Evolutionary conservation across 2,329 filamentous ascomycete genomes (phyloP).

Genomic region (Colletotrichum aenigma): DNA sequence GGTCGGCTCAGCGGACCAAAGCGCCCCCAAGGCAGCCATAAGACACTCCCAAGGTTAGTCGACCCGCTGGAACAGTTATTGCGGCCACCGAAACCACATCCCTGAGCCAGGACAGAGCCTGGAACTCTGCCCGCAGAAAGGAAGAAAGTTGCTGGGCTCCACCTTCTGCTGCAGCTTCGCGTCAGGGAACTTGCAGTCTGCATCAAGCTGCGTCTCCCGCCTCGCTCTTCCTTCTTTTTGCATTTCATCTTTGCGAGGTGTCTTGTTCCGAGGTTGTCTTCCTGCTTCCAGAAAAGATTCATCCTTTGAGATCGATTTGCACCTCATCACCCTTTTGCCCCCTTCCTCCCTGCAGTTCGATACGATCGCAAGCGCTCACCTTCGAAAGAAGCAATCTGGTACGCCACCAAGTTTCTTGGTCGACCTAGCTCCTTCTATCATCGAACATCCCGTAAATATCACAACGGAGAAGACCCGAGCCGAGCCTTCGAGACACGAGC

Average conservation of each 20-base stretch:
- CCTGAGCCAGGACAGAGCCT: neutral
- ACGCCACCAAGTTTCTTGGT: neutral
- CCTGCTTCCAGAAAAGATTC: neutral
- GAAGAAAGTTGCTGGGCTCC: slow-evolving; percentile 11
- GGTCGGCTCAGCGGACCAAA: neutral
- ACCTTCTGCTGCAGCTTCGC: slow-evolving; percentile 8
- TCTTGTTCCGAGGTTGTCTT: neutral
- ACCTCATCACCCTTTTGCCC: neutral
- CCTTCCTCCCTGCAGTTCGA: neutral
- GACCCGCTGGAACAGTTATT: slow-evolving; percentile 13
- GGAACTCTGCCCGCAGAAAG: neutral
- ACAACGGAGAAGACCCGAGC: neutral
- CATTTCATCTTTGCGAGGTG: neutral
- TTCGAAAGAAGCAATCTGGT: neutral
- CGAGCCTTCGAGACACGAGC: neutral
- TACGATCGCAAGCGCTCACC: neutral
- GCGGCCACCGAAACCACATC: neutral
- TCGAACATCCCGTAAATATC: neutral
- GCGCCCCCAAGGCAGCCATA: neutral
- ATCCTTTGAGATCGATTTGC: neutral
- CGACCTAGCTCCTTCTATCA: neutral
- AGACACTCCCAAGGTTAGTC: neutral
- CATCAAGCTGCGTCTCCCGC: neutral
- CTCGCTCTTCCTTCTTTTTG: neutral
- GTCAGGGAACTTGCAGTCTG: slow-evolving; percentile 2